Percentiles rank a stretch among this genome's conserved stretches.
Conservation (phyloP, 1,139 yeast species). For the Zygosaccharomyces pseudobailii region DNA sequence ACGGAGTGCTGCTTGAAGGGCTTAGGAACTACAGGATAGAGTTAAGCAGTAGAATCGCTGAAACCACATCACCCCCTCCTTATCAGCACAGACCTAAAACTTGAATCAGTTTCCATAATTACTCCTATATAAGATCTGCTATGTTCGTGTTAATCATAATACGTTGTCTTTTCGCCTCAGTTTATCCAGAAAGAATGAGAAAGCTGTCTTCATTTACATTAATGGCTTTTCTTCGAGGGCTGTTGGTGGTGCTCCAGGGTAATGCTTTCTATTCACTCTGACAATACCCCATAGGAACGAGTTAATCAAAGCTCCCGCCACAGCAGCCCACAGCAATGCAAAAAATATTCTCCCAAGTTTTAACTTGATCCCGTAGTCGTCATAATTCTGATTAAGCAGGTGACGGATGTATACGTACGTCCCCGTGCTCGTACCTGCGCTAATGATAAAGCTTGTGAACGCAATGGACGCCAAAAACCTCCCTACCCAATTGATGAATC, state of each 20-base stretch:
- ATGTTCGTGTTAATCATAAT: background rate
- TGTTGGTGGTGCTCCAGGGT: slow-evolving; percentile 11
- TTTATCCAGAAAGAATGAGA: too few relatives aligned
- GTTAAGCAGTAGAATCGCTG: background rate
- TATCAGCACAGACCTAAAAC: background rate
- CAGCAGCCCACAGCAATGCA: slow-evolving; percentile 30
- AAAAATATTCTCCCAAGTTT: slow-evolving; percentile 22
- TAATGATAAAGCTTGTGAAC: slow-evolving; percentile 21
- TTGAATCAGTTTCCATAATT: background rate
- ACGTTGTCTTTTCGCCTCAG: background rate
- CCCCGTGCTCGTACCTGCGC: slow-evolving; percentile 29
- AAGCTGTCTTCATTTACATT: background rate
- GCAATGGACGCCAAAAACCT: slow-evolving; percentile 20
- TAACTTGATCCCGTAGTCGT: slow-evolving; percentile 25
- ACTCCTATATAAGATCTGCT: slow-evolving; percentile 6
- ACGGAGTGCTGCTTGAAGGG: too few relatives aligned
- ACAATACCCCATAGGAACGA: slow-evolving; percentile 24
- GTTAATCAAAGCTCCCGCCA: slow-evolving; percentile 23
- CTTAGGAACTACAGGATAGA: too few relatives aligned
- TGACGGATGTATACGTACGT: slow-evolving; percentile 25
- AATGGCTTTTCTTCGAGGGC: slow-evolving; percentile 23
- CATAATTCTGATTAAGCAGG: slow-evolving; percentile 18
- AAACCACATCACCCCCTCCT: background rate
- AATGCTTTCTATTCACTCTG: slow-evolving; percentile 14
- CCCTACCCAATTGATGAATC: slow-evolving; percentile 23